Percentiles rank a stretch among this genome's conserved stretches.
Conservation (phyloP, 106 monocot genomes). For the Vanilla planifolia region DNA sequence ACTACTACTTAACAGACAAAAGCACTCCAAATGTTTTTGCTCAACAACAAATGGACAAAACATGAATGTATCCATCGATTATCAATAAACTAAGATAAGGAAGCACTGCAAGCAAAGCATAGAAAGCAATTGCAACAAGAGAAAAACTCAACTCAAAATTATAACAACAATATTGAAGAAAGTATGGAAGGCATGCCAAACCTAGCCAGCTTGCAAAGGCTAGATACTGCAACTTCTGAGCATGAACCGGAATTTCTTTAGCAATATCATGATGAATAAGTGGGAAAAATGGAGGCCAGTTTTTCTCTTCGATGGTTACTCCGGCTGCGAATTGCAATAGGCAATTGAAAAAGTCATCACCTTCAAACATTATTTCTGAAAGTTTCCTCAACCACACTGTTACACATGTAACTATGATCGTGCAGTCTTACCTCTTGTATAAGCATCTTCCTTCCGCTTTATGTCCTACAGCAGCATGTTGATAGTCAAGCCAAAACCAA, state of each 20-base stretch:
- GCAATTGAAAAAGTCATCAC: not conserved
- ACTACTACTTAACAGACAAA: too few relatives aligned
- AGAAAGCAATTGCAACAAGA: not conserved
- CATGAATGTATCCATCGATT: too few relatives aligned
- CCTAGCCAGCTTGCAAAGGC: conserved; percentile 82
- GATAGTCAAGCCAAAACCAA: not conserved
- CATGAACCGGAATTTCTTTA: conserved; percentile 69
- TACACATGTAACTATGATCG: not conserved
- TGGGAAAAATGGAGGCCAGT: conserved; percentile 72
- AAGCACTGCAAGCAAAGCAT: too few relatives aligned
- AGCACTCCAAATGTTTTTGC: too few relatives aligned
- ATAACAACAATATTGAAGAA: not conserved
- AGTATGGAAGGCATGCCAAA: conserved; percentile 3
- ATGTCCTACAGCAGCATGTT: conserved; percentile 24
- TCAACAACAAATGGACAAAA: too few relatives aligned
- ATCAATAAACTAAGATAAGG: too few relatives aligned
- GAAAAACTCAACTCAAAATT: not conserved
- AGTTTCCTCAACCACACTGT: not conserved
- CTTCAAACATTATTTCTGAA: not conserved
- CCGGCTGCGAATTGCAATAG: conserved; percentile 36
- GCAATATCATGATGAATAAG: conserved; percentile 81
- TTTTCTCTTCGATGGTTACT: conserved; percentile 54
- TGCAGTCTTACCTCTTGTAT: conserved; percentile 23
- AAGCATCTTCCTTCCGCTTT: conserved; percentile 36
- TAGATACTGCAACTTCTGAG: conserved; percentile 66